Percentiles rank a stretch among this genome's conserved stretches.
Conservation (phyloP, 169 alveolate species). For the Plasmodium malariae region DNA sequence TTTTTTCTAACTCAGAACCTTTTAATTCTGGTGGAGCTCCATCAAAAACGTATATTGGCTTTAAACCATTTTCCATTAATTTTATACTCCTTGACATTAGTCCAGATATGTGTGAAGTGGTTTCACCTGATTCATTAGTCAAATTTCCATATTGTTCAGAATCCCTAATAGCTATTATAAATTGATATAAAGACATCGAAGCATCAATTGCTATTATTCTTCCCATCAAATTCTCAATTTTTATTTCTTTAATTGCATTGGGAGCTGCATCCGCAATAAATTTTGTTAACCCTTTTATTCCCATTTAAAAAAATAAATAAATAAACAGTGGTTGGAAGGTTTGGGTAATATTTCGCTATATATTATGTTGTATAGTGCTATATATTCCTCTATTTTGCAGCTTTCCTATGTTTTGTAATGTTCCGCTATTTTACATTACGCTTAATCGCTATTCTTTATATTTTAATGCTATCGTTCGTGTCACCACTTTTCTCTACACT, state of each 20-base stretch:
- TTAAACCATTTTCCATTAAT: constrained; percentile 93
- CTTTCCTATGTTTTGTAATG: too few species aligned
- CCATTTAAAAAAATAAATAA: too few species aligned
- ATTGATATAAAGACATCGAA: constrained; percentile 95
- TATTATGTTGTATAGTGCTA: too few species aligned
- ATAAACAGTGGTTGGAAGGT: too few species aligned
- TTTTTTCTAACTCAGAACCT: constrained; percentile 88
- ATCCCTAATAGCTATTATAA: constrained; percentile 93
- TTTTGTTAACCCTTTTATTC: constrained; percentile 93
- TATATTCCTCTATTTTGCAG: neutral
- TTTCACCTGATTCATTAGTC: constrained; percentile 94
- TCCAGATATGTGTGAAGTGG: constrained; percentile 93
- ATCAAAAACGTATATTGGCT: constrained; percentile 98
- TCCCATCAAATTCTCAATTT: constrained; percentile 89
- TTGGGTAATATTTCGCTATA: too few species aligned
- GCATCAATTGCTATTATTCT: constrained; percentile 96
- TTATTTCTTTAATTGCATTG: constrained; percentile 82
- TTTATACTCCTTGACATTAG: constrained; percentile 91
- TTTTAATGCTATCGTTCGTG: neutral
- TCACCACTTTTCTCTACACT: too few species aligned
- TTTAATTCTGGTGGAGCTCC: constrained; percentile 98
- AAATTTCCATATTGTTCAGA: constrained; percentile 88
- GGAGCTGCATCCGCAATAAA: constrained; percentile 94
- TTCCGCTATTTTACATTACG: too few species aligned
- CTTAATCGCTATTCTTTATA: too few species aligned